Base-by-base conservation (phyloP, 345 rosid species). In the Arabidopsis suecica region DNA sequence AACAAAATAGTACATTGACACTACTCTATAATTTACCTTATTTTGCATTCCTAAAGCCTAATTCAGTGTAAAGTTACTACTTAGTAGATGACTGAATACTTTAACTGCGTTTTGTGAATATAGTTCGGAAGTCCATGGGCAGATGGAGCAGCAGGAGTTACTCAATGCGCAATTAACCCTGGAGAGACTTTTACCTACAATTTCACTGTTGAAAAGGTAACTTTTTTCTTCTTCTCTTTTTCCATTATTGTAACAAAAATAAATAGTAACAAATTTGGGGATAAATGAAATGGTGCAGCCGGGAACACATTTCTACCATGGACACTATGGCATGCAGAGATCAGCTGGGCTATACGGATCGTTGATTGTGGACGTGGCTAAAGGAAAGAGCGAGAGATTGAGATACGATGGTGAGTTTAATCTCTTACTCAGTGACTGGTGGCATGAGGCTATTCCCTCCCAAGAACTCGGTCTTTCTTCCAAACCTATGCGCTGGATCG, bases 41-140 rank as follows among this genome's bases (percentile, higher is more conserved):
- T 33, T 66, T 49, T 38, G 51, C 67, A 36, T 25, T 66, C 44
- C 40, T 16, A 16, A 16, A 16, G 18, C 18, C 18, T 37, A 38
- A 11, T 7, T 20, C 11, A 60, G n/a, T 16, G 0, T 20, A 20
- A 37, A 37, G 30, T 37, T 16, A 16, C 18, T 16, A 16, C 18
- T 16, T 20, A 10, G 16, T 18, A 54, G 38, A 28, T 16, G 18
- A 16, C 18, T 16, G 18, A 16, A 16, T 16, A 16, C 18, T 16
- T 3, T 13, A 78, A 59, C 8, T 53, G 36, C 2, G 8, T 9
- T 25, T 50, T 67, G 22, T 55, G 32, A 40, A 61, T 1, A 60
- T 79, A 92, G 97, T 2, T 80, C 5, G 95, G 96, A 71, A 86
- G 88, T 3, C 97, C 98, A 5, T 91, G 97, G 98, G 89, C 93